Evolutionary conservation across 345 rosid species (phyloP), one percentile per base, ranked within the genome.

Genomic region (Xanthoceras sorbifolium): DNA sequence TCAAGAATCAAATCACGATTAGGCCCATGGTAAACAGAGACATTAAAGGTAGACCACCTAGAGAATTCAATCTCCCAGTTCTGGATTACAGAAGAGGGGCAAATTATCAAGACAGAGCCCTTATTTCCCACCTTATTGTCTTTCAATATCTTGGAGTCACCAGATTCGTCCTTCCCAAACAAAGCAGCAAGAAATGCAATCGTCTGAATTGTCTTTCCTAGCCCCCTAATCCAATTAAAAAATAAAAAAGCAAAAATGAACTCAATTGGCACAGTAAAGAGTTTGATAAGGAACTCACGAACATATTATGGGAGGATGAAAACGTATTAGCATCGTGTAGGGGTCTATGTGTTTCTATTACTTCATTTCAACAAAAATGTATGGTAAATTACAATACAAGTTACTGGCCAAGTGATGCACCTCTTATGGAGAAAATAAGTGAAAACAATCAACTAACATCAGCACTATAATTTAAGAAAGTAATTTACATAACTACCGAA

Each of bases 41-140:
- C 91, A 59, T 38, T 85, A 78, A 95, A 93, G 74, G 78, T 82
- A 4, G 98, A 89, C 99, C 98, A 93, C 67, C 85, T 90, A 46
- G 94, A 92, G 80, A 93, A 95, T 83, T 95, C 97, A 60, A 64
- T 84, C 85, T 93, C 97, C 99, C 99, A 93, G 85, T 96, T 96
- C 66, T 90, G 90, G 77, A 92, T 91, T 9, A 96, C 90, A 65
- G 99, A 96, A 79, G 92, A 82, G 28, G 98, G 99, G 79, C 97
- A 93, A 79, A 93, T 83, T 57, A 96, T 88, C 10, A 96, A 84
- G 8, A 89, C 93, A 32, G 87, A 87, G 38, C 93, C 93, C 78
- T 78, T 87, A 75, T 64, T 82, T 23, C 71, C 72, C 2, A 42
- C 71, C 68, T 76, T 84, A 50, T 40, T 79, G 67, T 72, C 90